These are phyloP conservation scores for Podila verticillata DNA, from an alignment of 192 early-diverging fungal genomes.

Conservation along the genomic window DNA sequence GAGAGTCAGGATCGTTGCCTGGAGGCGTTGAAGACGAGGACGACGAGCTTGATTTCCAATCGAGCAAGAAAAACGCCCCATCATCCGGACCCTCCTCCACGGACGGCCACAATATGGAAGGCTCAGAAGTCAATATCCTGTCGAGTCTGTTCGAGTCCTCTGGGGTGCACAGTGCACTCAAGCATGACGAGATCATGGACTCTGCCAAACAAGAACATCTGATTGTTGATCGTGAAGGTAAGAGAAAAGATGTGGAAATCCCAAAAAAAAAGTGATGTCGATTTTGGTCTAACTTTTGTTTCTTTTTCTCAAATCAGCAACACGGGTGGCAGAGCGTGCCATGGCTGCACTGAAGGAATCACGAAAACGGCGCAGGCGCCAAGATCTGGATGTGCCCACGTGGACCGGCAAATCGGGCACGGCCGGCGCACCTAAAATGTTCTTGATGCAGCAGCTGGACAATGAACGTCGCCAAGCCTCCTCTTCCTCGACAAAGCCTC, in stretches of 20 bases:
- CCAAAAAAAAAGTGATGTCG: background rate
- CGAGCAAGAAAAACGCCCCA: background rate
- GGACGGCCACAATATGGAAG: conserved; percentile 2
- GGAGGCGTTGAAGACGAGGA: conserved; percentile 35
- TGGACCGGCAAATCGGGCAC: conserved; percentile 89
- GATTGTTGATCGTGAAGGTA: conserved; percentile 79
- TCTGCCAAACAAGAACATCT: conserved; percentile 66
- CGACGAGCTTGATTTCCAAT: conserved; percentile 18
- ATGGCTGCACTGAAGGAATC: conserved; percentile 78
- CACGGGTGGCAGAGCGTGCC: conserved; percentile 81
- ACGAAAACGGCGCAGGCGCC: conserved; percentile 66
- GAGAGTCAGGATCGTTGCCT: conserved; percentile 41
- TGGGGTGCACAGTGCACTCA: conserved; percentile 88
- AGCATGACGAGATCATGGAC: conserved; percentile 93
- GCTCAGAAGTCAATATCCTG: conserved; percentile 71
- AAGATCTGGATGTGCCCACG: conserved; percentile 80
- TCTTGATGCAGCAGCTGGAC: conserved; percentile 43
- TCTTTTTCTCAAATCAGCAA: conserved; percentile 55
- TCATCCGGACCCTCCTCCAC: background rate
- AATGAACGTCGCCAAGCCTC: conserved; percentile 13
- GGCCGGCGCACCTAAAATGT: conserved; percentile 55
- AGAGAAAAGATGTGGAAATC: background rate
- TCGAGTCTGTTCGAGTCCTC: conserved; percentile 82
- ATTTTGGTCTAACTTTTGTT: background rate
- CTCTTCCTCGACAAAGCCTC: conserved; percentile 34